These are phyloP conservation scores for Phytophthora rubi DNA, from an alignment of 352 stramenopile species.

Conservation along the genomic window DNA sequence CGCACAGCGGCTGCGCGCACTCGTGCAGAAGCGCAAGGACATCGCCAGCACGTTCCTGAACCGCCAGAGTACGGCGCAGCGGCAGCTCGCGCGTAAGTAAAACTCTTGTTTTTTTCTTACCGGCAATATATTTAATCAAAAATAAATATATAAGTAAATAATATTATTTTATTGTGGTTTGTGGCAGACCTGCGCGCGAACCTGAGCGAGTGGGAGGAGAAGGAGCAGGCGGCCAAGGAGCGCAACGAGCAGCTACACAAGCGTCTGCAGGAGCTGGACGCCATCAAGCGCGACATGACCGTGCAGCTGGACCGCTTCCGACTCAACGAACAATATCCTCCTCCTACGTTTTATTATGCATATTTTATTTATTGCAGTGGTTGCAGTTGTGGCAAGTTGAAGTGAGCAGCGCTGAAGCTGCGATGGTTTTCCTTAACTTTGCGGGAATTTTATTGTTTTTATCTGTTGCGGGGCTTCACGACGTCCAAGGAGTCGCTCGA, in stretches of 20 bases:
- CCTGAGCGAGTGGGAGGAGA: conserved; percentile 71
- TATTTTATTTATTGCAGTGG: neutral
- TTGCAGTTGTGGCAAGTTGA: conserved; percentile 10
- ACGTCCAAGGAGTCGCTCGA: conserved; percentile 71
- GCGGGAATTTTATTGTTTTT: conserved; percentile 6
- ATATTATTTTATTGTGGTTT: neutral
- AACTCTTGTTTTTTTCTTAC: neutral
- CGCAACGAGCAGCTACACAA: conserved; percentile 61
- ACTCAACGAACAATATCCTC: conserved; percentile 75
- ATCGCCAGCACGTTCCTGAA: conserved; percentile 53
- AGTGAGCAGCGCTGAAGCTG: neutral
- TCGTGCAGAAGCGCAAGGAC: conserved; percentile 69
- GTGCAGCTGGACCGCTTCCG: conserved; percentile 72
- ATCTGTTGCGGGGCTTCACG: conserved; percentile 25
- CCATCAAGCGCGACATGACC: conserved; percentile 68
- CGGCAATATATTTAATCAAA: neutral
- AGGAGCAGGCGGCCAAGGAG: conserved; percentile 47
- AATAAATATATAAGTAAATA: neutral
- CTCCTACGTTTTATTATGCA: conserved; percentile 7
- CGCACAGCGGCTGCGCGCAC: conserved; percentile 53
- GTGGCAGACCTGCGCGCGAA: conserved; percentile 61
- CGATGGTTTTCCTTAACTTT: conserved; percentile 34
- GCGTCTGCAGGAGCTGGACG: conserved; percentile 70
- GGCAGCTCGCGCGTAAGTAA: conserved; percentile 61
- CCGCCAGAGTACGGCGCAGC: conserved; percentile 54